phyloP scores from a whole-genome alignment of 768 basidiomycete genomes.

The Exidia glandulosa region DNA sequence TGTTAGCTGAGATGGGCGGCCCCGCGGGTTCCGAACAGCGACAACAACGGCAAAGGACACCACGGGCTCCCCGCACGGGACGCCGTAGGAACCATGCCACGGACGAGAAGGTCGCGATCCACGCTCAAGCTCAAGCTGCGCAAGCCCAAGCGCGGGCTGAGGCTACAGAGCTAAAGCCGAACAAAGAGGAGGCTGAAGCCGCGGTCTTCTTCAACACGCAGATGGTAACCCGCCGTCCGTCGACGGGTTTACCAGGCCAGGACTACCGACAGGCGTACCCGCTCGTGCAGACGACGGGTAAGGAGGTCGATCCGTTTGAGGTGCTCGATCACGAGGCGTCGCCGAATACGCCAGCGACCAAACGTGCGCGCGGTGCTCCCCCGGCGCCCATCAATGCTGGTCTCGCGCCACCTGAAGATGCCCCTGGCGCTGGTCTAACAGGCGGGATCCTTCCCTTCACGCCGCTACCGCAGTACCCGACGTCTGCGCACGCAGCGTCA shows the following conservation, averaged over 20 bases:
- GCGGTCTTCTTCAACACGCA: not conserved
- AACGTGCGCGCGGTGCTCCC: not conserved
- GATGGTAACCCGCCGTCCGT: not conserved
- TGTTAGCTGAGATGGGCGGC: not conserved
- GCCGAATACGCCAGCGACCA: not conserved
- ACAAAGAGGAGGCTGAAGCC: not conserved
- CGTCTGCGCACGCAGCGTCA: not conserved
- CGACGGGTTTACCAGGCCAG: not conserved
- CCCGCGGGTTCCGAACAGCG: not conserved
- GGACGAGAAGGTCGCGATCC: not conserved
- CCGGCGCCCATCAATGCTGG: not conserved
- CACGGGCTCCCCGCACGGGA: not conserved
- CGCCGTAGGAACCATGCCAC: not conserved
- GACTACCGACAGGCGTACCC: not conserved
- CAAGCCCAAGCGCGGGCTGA: not conserved
- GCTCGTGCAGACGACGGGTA: not conserved
- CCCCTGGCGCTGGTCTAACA: not conserved
- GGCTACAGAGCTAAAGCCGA: not conserved
- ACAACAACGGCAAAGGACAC: not conserved
- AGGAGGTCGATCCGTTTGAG: not conserved
- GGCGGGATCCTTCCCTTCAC: not conserved
- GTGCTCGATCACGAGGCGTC: not conserved
- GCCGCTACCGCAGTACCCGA: not conserved
- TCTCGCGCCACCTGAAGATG: not conserved
- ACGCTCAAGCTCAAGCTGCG: not conserved